Evolutionary conservation across 2,329 filamentous ascomycete genomes (phyloP).

Genomic region (Colletotrichum destructivum): DNA sequence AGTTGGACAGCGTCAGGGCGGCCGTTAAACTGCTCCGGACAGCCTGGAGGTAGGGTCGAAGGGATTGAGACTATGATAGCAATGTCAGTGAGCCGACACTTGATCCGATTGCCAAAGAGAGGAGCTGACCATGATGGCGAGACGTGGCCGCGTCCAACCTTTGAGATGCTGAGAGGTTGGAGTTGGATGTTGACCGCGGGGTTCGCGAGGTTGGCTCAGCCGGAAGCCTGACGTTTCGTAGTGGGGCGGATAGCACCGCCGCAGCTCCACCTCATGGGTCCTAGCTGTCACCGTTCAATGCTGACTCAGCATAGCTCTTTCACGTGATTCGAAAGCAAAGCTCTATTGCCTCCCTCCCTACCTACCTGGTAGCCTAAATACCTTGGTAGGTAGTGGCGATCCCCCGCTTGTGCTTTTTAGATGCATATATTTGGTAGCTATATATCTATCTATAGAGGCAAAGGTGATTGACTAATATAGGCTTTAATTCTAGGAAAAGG

Average conservation of each 20-base stretch:
- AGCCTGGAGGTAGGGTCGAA: conserved; percentile 96
- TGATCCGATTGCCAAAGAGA: neutral
- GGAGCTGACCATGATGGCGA: conserved; percentile 38
- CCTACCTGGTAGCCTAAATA: too few relatives aligned
- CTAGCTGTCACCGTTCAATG: conserved; percentile 30
- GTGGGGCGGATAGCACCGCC: conserved; percentile 48
- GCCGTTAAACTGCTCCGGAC: conserved; percentile 95
- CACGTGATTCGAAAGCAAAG: conserved; percentile 28
- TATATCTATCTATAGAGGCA: neutral
- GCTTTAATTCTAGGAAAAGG: too few relatives aligned
- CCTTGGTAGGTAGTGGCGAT: conserved; percentile 18
- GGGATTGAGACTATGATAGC: conserved; percentile 84
- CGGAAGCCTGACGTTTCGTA: conserved; percentile 53
- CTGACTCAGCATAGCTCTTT: conserved; percentile 23
- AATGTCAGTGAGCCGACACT: conserved; percentile 44
- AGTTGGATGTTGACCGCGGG: conserved; percentile 41
- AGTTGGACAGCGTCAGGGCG: conserved; percentile 94
- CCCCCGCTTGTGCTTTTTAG: conserved; percentile 28
- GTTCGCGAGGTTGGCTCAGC: conserved; percentile 46
- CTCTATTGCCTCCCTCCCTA: neutral
- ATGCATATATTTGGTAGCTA: conserved; percentile 12
- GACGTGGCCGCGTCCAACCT: conserved; percentile 39
- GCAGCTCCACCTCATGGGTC: conserved; percentile 27
- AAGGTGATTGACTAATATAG: too few relatives aligned
- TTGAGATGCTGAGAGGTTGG: conserved; percentile 29